Percentiles rank a stretch among this genome's conserved stretches.
phyloP scores from a whole-genome alignment of 345 rosid genomes.

The Citrus inodora region DNA sequence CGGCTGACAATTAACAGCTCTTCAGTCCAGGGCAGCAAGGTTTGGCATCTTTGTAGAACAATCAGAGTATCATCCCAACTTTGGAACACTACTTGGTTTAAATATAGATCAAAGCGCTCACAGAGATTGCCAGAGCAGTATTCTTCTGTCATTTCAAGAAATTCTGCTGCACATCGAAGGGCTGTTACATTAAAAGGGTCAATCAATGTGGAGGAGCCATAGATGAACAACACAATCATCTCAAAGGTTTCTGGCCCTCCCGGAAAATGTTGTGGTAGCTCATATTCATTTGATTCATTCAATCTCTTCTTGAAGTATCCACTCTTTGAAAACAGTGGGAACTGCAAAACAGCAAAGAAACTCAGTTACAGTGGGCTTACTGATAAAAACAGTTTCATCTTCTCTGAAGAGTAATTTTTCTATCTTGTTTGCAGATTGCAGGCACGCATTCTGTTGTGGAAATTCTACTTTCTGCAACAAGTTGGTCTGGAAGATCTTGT shows the following conservation, averaged over 20 bases:
- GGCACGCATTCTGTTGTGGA: not conserved
- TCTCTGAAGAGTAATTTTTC: not conserved
- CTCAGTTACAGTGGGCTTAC: not conserved
- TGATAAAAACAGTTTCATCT: not conserved
- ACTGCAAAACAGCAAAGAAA: constrained; percentile 35
- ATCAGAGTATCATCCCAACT: constrained; percentile 75
- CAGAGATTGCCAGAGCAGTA: constrained; percentile 56
- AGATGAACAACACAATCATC: constrained; percentile 56
- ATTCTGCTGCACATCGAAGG: constrained; percentile 71
- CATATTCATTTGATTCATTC: constrained; percentile 41
- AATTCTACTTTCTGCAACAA: not conserved
- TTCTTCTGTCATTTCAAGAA: constrained; percentile 73
- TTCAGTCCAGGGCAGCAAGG: constrained; percentile 54
- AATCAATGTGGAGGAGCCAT: constrained; percentile 61
- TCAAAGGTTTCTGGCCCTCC: constrained; percentile 81
- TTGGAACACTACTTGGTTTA: constrained; percentile 77
- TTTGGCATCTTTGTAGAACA: constrained; percentile 61
- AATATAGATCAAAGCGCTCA: constrained; percentile 62
- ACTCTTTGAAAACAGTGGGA: constrained; percentile 55
- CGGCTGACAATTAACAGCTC: constrained; percentile 70
- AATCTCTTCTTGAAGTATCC: constrained; percentile 63
- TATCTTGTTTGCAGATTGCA: not conserved
- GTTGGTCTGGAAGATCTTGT: not conserved
- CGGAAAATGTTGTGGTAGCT: constrained; percentile 59
- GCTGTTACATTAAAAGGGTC: constrained; percentile 72